phyloP scores from a whole-genome alignment of 352 stramenopile species.

The Pythium guiyangense region DNA sequence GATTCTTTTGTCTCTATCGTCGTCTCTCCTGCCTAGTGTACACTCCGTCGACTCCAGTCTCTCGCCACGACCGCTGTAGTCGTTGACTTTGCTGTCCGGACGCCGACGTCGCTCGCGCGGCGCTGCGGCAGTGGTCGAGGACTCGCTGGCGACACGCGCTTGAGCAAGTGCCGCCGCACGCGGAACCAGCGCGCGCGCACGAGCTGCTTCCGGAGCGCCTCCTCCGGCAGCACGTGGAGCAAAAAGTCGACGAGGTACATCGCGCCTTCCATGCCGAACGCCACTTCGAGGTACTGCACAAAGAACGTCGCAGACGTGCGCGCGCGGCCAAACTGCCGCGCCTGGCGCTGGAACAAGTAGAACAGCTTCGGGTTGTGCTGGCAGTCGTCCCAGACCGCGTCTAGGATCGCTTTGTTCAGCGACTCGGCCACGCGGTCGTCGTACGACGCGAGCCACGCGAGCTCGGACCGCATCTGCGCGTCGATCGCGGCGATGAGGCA shows the following conservation, averaged over 20 bases:
- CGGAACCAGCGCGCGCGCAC: conserved; percentile 60
- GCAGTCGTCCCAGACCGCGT: conserved; percentile 83
- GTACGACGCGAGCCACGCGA: conserved; percentile 33
- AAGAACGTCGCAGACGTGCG: conserved; percentile 53
- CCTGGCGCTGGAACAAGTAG: conserved; percentile 75
- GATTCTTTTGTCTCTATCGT: neutral
- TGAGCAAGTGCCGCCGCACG: conserved; percentile 53
- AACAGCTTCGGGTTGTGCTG: conserved; percentile 83
- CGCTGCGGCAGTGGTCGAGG: neutral
- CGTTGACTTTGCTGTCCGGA: neutral
- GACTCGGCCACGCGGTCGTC: conserved; percentile 60
- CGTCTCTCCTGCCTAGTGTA: neutral
- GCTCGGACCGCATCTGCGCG: conserved; percentile 28
- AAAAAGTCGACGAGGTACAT: conserved; percentile 81
- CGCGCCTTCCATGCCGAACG: conserved; percentile 69
- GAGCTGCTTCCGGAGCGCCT: conserved; percentile 57
- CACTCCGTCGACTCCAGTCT: neutral
- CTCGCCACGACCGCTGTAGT: neutral
- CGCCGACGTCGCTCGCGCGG: neutral
- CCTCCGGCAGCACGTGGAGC: conserved; percentile 70
- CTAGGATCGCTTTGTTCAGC: conserved; percentile 69
- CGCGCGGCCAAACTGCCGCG: conserved; percentile 68
- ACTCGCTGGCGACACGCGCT: conserved; percentile 36
- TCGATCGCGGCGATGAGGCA: conserved; percentile 62
- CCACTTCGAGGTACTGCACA: conserved; percentile 75